These are phyloP conservation scores for Monosporascus sp. DNA, from an alignment of 2,329 filamentous ascomycete genomes.

Conservation along the genomic window DNA sequence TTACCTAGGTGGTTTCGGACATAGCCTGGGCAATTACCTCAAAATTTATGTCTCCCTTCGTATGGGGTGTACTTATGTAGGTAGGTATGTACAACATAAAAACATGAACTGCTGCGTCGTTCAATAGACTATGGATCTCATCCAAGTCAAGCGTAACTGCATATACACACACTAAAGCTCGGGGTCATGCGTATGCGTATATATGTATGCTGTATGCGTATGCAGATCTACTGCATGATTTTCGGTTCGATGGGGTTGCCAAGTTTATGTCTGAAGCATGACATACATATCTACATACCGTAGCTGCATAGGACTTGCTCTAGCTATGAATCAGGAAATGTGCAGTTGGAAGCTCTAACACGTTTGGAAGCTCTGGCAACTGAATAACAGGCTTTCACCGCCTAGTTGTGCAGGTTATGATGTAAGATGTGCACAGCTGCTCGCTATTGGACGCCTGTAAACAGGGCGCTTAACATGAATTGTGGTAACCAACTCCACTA, in stretches of 20 bases:
- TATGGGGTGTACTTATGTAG: not conserved
- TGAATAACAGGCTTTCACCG: not conserved
- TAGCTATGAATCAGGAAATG: not conserved
- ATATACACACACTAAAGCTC: not conserved
- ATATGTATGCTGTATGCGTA: too few species aligned
- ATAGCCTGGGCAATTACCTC: not conserved
- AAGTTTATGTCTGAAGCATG: not conserved
- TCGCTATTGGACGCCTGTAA: not conserved
- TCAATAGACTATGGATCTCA: not conserved
- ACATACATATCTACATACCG: not conserved
- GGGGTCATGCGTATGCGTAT: too few species aligned
- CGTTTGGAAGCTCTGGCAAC: not conserved
- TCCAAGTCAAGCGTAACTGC: not conserved
- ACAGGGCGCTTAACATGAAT: not conserved
- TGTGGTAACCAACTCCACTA: not conserved
- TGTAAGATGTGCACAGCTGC: not conserved
- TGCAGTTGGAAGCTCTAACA: not conserved
- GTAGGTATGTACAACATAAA: not conserved
- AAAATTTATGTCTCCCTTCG: not conserved
- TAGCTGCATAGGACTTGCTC: not conserved
- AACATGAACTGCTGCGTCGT: not conserved
- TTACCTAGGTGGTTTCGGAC: not conserved
- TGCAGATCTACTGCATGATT: too few species aligned
- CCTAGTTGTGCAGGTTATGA: not conserved
- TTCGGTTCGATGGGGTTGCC: not conserved